These are phyloP conservation scores for Quercus bicolor DNA, from an alignment of 306 rosid genomes.

Conservation along the genomic window DNA sequence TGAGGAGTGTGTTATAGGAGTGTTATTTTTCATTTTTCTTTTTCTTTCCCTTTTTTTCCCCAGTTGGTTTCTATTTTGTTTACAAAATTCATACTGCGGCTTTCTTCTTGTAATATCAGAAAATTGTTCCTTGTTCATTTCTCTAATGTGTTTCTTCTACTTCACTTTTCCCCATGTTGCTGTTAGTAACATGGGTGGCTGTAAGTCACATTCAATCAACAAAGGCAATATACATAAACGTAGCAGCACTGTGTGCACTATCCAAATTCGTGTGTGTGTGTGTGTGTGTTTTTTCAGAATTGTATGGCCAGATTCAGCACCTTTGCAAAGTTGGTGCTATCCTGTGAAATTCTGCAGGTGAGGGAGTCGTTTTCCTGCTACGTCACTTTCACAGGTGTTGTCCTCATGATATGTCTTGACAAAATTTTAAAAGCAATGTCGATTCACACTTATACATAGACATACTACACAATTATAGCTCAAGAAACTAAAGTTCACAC, in stretches of 20 bases:
- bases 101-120: constrained; percentile 11
- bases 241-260: background rate
- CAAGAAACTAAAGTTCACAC: too few relatives aligned
- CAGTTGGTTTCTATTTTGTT: background rate
- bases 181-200: background rate
- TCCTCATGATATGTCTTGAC: too few relatives aligned
- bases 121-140: background rate
- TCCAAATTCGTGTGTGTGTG: background rate
- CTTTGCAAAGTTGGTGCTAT: background rate
- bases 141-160: background rate
- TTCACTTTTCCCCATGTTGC: background rate
- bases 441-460: too few relatives aligned
- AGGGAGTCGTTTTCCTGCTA: too few relatives aligned
- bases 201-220: constrained; percentile 6
- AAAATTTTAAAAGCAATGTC: too few relatives aligned
- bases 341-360: too few relatives aligned
- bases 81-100: background rate
- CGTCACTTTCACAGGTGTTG: too few relatives aligned
- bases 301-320: background rate
- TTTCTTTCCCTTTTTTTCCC: background rate
- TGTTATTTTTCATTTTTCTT: background rate
- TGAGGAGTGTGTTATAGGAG: background rate
- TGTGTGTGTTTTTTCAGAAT: too few relatives aligned
- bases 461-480: too few relatives aligned
- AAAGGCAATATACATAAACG: constrained; percentile 1